Conservation (phyloP, 306 rosid genomes). For the Crataegus laevigata region DNA sequence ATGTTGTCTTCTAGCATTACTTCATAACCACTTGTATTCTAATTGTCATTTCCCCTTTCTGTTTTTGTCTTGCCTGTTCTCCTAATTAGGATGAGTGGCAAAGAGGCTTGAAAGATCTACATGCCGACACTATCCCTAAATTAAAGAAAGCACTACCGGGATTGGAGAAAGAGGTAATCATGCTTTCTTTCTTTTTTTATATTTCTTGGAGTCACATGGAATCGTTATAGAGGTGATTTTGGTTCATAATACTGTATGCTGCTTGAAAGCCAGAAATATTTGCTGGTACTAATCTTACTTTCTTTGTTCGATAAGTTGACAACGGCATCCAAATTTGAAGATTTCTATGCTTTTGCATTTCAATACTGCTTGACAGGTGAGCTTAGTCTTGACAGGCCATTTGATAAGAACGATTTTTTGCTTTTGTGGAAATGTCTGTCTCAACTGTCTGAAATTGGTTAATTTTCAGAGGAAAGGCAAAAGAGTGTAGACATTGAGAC, state of each 20-base stretch:
- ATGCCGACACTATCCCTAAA: slow-evolving; percentile 35
- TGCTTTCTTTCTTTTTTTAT: not conserved
- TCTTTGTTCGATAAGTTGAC: slow-evolving; percentile 26
- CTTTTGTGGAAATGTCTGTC: not conserved
- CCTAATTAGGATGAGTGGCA: slow-evolving; percentile 63
- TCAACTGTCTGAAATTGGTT: not conserved
- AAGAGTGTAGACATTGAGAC: slow-evolving; percentile 60
- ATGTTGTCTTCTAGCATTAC: not conserved
- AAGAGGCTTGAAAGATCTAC: slow-evolving; percentile 47
- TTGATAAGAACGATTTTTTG: not conserved
- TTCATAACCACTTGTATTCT: not conserved
- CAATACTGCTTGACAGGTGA: slow-evolving; percentile 57
- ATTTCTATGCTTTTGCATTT: slow-evolving; percentile 53
- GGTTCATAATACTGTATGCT: not conserved
- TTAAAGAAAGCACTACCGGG: slow-evolving; percentile 40
- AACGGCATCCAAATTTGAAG: slow-evolving; percentile 35
- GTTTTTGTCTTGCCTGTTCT: not conserved
- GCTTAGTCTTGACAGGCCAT: not conserved
- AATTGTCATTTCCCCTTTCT: not conserved
- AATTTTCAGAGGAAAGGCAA: slow-evolving; percentile 54
- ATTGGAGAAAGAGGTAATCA: slow-evolving; percentile 50
- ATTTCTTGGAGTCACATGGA: not conserved
- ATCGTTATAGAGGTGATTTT: not conserved
- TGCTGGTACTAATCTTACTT: slow-evolving; percentile 11
- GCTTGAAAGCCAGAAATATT: not conserved